Conservation (phyloP, 192 early-diverging fungal genomes). For the Rhizoclosmatium sp. region DNA sequence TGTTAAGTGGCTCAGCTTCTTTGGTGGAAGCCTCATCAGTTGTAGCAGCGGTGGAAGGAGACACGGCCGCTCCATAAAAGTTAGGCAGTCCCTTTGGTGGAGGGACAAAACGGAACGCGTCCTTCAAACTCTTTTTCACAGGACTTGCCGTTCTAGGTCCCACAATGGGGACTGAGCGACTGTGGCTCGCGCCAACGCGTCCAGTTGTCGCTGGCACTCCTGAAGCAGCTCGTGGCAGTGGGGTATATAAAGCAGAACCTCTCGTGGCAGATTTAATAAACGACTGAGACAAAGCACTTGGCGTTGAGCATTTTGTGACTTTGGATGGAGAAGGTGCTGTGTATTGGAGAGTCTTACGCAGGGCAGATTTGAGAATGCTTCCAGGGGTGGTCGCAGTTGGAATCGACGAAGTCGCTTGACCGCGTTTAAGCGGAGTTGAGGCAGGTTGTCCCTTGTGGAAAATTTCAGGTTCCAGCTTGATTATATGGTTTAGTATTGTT, state of each 20-base stretch:
- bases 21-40: too few relatives aligned
- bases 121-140: background rate
- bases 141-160: background rate
- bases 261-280: background rate
- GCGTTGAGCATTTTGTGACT: background rate
- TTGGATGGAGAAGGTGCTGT: background rate
- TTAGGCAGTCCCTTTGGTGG: too few relatives aligned
- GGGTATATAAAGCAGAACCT: too few relatives aligned
- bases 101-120: background rate
- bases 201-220: too few relatives aligned
- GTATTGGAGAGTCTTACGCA: background rate
- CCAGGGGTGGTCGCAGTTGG: background rate
- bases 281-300: background rate
- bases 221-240: too few relatives aligned
- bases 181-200: too few relatives aligned
- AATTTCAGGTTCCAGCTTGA: slow-evolving; percentile 10
- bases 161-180: too few relatives aligned
- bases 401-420: background rate
- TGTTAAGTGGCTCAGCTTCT: too few relatives aligned
- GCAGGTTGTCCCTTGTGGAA: slow-evolving; percentile 6
- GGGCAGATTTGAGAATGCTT: background rate
- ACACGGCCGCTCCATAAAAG: too few relatives aligned
- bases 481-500: background rate
- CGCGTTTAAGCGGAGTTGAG: slow-evolving; percentile 12
- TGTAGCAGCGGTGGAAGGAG: too few relatives aligned